Conservation (phyloP, 1,284 basidiomycete genomes). For the Albatrellus sp. region DNA sequence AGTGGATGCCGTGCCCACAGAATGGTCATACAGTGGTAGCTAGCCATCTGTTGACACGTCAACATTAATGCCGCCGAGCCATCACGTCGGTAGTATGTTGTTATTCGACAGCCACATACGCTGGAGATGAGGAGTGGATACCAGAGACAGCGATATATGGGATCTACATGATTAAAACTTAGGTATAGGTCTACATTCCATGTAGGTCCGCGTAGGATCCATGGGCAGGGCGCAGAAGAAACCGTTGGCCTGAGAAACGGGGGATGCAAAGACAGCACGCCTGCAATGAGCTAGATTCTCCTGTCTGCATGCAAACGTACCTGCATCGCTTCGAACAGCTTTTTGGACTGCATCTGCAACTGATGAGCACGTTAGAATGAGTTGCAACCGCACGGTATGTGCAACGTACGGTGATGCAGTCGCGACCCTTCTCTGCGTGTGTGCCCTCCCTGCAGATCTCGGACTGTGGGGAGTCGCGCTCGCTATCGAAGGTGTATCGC, state of each 20-base stretch:
- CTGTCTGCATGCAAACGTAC: conserved; percentile 22
- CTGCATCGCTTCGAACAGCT: conserved; percentile 71
- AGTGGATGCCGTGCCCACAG: conserved; percentile 26
- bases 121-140: too few relatives aligned
- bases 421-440: conserved; percentile 27
- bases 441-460: conserved; percentile 50
- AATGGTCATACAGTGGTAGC: too few relatives aligned
- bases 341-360: conserved; percentile 58
- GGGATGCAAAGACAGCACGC: not conserved
- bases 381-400: not conserved
- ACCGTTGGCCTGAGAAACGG: conserved; percentile 33
- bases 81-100: not conserved
- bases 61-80: not conserved
- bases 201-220: conserved; percentile 59
- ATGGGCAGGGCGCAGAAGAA: conserved; percentile 70
- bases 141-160: too few relatives aligned
- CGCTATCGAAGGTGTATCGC: conserved; percentile 49
- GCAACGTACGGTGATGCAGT: conserved; percentile 51
- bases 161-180: conserved; percentile 19
- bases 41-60: not conserved
- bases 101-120: too few relatives aligned
- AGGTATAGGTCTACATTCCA: conserved; percentile 62
- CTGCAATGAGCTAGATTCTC: conserved; percentile 7
- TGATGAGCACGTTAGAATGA: conserved; percentile 17
- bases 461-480: conserved; percentile 42